Evolutionary conservation across 495 filamentous ascomycete species (phyloP).

Genomic region (Terfezia boudieri): DNA sequence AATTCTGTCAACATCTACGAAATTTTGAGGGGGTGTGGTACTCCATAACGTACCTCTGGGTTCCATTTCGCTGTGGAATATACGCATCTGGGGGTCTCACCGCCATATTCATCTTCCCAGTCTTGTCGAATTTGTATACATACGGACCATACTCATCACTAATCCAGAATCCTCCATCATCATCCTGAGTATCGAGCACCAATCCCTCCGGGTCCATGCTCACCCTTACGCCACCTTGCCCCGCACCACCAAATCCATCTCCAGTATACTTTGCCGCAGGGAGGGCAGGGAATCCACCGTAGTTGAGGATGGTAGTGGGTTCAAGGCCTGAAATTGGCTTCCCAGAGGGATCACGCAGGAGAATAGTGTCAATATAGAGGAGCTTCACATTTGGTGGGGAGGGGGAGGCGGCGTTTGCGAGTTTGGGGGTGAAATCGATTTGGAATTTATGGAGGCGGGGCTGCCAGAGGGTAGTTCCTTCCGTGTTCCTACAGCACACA

Average conservation of each 20-base stretch:
- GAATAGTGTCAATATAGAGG: conserved; percentile 43
- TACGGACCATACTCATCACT: conserved; percentile 65
- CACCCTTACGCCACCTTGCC: conserved; percentile 38
- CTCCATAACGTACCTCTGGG: conserved; percentile 1
- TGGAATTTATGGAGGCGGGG: conserved; percentile 50
- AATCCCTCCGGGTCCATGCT: conserved; percentile 49
- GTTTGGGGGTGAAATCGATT: conserved; percentile 30
- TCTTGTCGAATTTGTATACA: conserved; percentile 38
- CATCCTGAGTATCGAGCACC: conserved; percentile 26
- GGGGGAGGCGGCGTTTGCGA: conserved; percentile 25
- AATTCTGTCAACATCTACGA: neutral
- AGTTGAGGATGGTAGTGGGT: conserved; percentile 33
- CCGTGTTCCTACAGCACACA: conserved; percentile 28
- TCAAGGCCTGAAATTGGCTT: conserved; percentile 52
- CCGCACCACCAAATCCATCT: conserved; percentile 46
- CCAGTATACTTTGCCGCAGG: conserved; percentile 45
- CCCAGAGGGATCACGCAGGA: conserved; percentile 43
- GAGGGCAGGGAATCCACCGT: conserved; percentile 38
- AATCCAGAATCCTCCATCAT: conserved; percentile 42
- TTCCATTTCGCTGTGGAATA: conserved; percentile 41
- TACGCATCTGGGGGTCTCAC: conserved; percentile 46
- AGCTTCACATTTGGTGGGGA: conserved; percentile 42
- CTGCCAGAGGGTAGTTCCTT: conserved; percentile 56
- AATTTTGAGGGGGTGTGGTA: neutral
- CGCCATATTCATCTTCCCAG: conserved; percentile 39